Percentiles rank a stretch among this genome's conserved stretches.
Evolutionary conservation across 208 protist species (phyloP).

Genomic region (Jaenimonas drosophilae): DNA sequence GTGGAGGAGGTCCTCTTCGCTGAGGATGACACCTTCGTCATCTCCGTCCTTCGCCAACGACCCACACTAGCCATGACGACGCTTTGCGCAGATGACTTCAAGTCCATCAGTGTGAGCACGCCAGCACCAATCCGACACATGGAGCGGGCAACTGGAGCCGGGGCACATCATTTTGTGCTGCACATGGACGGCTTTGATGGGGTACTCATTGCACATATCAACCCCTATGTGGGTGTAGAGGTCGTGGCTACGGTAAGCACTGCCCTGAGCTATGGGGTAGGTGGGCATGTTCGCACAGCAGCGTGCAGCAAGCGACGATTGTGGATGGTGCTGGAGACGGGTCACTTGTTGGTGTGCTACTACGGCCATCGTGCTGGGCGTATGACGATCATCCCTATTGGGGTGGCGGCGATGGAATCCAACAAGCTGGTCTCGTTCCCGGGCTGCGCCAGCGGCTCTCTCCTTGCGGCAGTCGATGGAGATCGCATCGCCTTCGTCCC

Average conservation of each 20-base stretch:
- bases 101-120: conserved; percentile 16
- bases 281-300: conserved; percentile 39
- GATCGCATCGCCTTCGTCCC: conserved; percentile 45
- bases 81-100: conserved; percentile 8
- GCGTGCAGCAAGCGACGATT: conserved; percentile 51
- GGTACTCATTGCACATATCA: conserved; percentile 47
- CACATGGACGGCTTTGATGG: conserved; percentile 37
- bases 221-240: conserved; percentile 49
- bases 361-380: conserved; percentile 25
- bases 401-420: conserved; percentile 41
- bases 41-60: conserved; percentile 35
- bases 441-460: conserved; percentile 44
- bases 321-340: conserved; percentile 55
- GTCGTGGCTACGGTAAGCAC: conserved; percentile 59
- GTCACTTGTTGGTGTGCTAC: conserved; percentile 65
- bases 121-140: conserved; percentile 46
- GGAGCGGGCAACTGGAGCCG: conserved; percentile 30
- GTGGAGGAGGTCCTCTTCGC: conserved; percentile 39
- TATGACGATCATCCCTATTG: conserved; percentile 50
- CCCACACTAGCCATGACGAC: conserved; percentile 28
- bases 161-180: conserved; percentile 53
- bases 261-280: conserved; percentile 46
- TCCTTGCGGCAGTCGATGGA: conserved; percentile 56
- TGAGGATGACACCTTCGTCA: conserved; percentile 58
- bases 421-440: conserved; percentile 29